phyloP scores from a whole-genome alignment of 1,284 basidiomycete genomes.

The Leccinum solheimii region DNA sequence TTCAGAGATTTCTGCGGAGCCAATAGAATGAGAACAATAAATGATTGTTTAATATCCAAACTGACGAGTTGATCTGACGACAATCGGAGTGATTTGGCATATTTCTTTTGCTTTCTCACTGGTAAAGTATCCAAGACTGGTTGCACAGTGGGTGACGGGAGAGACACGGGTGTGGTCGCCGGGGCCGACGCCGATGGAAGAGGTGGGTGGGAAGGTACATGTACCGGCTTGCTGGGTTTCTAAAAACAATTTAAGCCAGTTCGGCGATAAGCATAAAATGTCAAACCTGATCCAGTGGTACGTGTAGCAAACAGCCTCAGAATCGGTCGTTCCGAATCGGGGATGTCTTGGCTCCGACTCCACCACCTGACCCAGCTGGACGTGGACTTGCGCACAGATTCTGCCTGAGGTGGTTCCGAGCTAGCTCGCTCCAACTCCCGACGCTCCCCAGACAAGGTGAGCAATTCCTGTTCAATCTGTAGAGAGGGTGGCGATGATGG shows the following conservation, averaged over 20 bases:
- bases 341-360: conserved; percentile 52
- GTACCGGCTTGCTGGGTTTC: conserved; percentile 10
- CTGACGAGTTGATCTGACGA: conserved; percentile 80
- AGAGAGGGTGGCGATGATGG: conserved; percentile 35
- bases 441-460: conserved; percentile 30
- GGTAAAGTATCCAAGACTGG: conserved; percentile 18
- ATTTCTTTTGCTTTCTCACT: conserved; percentile 46
- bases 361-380: conserved; percentile 78
- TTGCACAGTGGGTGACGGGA: conserved; percentile 24
- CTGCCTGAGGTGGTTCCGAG: conserved; percentile 39
- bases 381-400: conserved; percentile 44
- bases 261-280: background rate
- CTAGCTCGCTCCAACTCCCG: conserved; percentile 31
- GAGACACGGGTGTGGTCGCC: conserved; percentile 25
- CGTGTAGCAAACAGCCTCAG: conserved; percentile 18
- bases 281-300: conserved; percentile 26
- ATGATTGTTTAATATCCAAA: conserved; percentile 7
- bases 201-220: conserved; percentile 2
- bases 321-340: conserved; percentile 23
- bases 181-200: conserved; percentile 29
- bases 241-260: conserved; percentile 13
- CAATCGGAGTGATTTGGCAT: conserved; percentile 90
- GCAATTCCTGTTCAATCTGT: conserved; percentile 34
- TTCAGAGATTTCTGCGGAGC: conserved; percentile 74
- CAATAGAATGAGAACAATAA: conserved; percentile 3